Evolutionary conservation across 176 grass and related monocot genomes (phyloP).

Genomic region (Oryza brachyantha): DNA sequence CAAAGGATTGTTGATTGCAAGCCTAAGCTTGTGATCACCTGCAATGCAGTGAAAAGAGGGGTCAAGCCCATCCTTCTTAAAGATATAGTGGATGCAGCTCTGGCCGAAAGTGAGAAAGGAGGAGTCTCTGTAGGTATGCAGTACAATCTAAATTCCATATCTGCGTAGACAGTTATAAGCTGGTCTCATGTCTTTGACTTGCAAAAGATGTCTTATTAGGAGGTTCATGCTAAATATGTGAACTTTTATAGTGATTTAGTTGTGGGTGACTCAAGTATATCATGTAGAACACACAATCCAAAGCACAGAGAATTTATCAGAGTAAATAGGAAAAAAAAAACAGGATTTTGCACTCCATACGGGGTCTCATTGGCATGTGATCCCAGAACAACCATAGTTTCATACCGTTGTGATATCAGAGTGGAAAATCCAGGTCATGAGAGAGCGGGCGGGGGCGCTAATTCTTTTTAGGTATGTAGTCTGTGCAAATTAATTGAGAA

Average conservation of each 20-base stretch:
- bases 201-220: not conserved
- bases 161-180: not conserved
- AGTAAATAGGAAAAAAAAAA: not conserved
- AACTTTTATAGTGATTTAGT: not conserved
- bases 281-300: not conserved
- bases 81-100: slow-evolving; percentile 78
- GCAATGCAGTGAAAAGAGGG: slow-evolving; percentile 86
- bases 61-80: slow-evolving; percentile 73
- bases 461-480: slow-evolving; percentile 13
- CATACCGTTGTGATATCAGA: no score
- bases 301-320: not conserved
- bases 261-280: not conserved
- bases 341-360: no score
- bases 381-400: no score
- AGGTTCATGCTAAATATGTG: not conserved
- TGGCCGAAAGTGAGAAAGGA: slow-evolving; percentile 63
- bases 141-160: not conserved
- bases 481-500: not conserved
- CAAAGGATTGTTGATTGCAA: slow-evolving; percentile 90
- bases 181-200: not conserved
- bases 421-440: not conserved
- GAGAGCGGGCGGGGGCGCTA: not conserved
- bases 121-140: slow-evolving; percentile 66
- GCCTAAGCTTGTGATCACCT: slow-evolving; percentile 86
- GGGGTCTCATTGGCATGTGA: no score